Percentiles rank a stretch among this genome's conserved stretches.
Evolutionary conservation across 2,329 filamentous ascomycete genomes (phyloP).

Genomic region (Fusarium beomiforme): DNA sequence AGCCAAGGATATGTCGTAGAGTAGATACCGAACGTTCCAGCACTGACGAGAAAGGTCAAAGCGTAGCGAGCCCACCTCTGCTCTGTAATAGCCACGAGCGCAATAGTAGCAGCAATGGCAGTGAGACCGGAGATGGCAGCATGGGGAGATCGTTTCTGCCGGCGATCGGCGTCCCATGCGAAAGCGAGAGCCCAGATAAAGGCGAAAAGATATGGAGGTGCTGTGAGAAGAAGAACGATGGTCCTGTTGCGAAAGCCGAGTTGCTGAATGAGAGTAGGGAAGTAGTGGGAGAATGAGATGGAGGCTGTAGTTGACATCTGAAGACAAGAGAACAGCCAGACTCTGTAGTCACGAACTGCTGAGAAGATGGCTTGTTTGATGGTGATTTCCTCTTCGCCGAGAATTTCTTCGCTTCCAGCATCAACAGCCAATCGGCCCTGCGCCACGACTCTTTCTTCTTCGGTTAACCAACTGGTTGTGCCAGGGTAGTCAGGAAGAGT

Average conservation of each 20-base stretch:
- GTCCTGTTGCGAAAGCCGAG: neutral
- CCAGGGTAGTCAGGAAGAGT: neutral
- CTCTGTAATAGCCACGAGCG: neutral
- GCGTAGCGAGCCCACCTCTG: neutral
- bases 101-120: neutral
- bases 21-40: neutral
- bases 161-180: neutral
- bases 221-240: neutral
- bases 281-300: neutral
- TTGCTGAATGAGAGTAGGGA: neutral
- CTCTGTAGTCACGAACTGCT: neutral
- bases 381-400: neutral
- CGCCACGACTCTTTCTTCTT: neutral
- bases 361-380: neutral
- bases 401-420: neutral
- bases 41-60: neutral
- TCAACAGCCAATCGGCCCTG: neutral
- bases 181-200: neutral
- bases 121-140: neutral
- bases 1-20: neutral
- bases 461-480: neutral
- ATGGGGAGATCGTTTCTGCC: neutral
- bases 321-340: neutral
- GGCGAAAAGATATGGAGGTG: neutral
- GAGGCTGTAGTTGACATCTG: neutral